Conservation (phyloP, 2,329 filamentous ascomycete genomes). For the Sphaerostilbella broomeana region DNA sequence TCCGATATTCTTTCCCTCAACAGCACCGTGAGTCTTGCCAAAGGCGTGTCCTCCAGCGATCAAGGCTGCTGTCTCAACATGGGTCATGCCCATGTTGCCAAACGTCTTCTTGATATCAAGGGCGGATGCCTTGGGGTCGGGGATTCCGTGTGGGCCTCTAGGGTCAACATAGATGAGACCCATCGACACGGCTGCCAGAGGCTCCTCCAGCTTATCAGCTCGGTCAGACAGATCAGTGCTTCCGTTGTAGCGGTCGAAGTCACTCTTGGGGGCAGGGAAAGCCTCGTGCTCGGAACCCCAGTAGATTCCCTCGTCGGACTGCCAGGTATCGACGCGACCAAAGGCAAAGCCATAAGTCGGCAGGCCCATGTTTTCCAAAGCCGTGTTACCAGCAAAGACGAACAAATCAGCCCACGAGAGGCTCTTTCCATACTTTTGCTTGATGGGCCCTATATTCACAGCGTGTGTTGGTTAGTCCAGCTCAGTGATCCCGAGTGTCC, state of each 20-base stretch:
- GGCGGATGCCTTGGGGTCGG: slow-evolving; percentile 61
- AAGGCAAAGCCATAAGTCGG: slow-evolving; percentile 66
- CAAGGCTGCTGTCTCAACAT: slow-evolving; percentile 71
- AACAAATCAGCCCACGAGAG: slow-evolving; percentile 73
- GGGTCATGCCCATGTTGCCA: slow-evolving; percentile 73
- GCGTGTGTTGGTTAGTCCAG: background rate
- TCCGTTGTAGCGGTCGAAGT: slow-evolving; percentile 62
- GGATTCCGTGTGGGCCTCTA: slow-evolving; percentile 64
- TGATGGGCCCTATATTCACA: slow-evolving; percentile 50
- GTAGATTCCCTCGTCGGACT: slow-evolving; percentile 69
- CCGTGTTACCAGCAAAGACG: slow-evolving; percentile 67
- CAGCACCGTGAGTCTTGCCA: slow-evolving; percentile 74
- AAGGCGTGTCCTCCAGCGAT: slow-evolving; percentile 73
- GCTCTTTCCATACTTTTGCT: slow-evolving; percentile 76
- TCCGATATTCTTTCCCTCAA: slow-evolving; percentile 51
- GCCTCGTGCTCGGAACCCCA: slow-evolving; percentile 66
- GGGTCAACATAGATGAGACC: slow-evolving; percentile 78
- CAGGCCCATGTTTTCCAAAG: slow-evolving; percentile 68
- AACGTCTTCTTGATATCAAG: slow-evolving; percentile 69
- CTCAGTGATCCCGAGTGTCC: too few relatives aligned
- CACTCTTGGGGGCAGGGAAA: slow-evolving; percentile 49
- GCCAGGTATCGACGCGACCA: slow-evolving; percentile 65
- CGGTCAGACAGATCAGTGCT: slow-evolving; percentile 49
- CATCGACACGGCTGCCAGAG: slow-evolving; percentile 59
- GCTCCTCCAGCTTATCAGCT: slow-evolving; percentile 52